Base-by-base conservation (phyloP, 2,329 filamentous ascomycete species). In the Byssothecium circinans region DNA sequence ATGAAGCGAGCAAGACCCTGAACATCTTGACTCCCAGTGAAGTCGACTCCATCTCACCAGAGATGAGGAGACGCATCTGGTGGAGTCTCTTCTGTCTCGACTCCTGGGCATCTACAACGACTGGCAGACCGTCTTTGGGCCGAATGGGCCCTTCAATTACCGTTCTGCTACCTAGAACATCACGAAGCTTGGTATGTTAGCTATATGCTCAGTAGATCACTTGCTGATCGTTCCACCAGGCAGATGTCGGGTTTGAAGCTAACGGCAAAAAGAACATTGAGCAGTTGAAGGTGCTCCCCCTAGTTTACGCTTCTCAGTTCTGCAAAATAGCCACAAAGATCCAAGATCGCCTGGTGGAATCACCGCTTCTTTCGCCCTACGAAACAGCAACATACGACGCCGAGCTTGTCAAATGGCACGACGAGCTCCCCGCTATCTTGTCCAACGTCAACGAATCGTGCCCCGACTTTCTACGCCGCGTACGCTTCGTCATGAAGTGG, bases 401-500 rank as follows among this genome's bases (percentile, higher is more conserved):
- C 2, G 84, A 89, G 59, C 78, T 91, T 1, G 75, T 87, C 29
- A 81, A 79, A 58, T 91, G 88, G 88, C 85, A 88, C 69, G 82
- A 83, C 46, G 83, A 81, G 41, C 78, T 91, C 1, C 88, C 87
- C 2, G 69, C 68, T 1, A 73, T 75, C 8, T 61, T 78, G 2
- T 62, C 61, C n/a, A 65, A 65, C 23, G 49, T 57, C 10, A 61
- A 66, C 75, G 84, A 89, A 46, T 81, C 85, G 8, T 88, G 85
- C 62, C 83, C 86, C 0, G 85, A 88, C 56, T 82, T 85, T 2
- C 79, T 91, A 15, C 83, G 83, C 53, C 85, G 86, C 40, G 82
- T 85, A 1, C 80, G 87, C 41, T 83, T 83, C 53, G 81, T 91
- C 58, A 89, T 91, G 85, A 87, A 88, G 67, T 91, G 88, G 88